Evolutionary conservation across 2,329 filamentous ascomycete genomes (phyloP).

Genomic region (Colletotrichum sp.): DNA sequence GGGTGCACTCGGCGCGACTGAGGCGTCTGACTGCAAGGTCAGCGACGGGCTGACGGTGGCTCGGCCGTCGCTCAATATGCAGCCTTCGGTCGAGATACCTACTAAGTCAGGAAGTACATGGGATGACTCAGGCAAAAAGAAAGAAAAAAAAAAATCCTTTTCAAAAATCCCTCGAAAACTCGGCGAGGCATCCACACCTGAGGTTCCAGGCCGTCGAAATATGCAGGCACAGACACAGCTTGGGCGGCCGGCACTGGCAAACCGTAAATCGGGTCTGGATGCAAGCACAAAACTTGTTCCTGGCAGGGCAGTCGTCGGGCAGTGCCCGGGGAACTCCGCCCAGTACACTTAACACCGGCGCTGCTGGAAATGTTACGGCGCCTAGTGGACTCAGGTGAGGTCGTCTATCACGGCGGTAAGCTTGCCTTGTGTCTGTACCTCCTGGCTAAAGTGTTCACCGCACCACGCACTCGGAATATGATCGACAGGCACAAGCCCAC

Average conservation of each 20-base stretch:
- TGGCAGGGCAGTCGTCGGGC: background rate
- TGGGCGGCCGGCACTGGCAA: background rate
- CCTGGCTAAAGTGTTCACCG: background rate
- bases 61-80: background rate
- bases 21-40: background rate
- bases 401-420: background rate
- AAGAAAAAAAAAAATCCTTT: conserved; percentile 1
- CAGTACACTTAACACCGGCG: background rate
- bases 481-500: conserved; percentile 16
- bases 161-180: background rate
- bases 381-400: fast-evolving
- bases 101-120: background rate
- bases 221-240: background rate
- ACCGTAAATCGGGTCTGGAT: background rate
- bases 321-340: background rate
- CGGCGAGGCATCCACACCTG: background rate
- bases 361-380: background rate
- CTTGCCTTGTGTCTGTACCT: background rate
- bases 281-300: conserved; percentile 13
- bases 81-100: background rate
- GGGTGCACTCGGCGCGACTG: background rate
- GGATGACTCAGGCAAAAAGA: conserved; percentile 3
- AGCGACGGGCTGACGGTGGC: background rate
- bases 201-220: background rate
- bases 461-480: conserved; percentile 7